A percentile compares a stretch with the other conserved stretches of the same genome.
Conservation (phyloP, 345 rosid genomes). For the Melastoma malabathricum region DNA sequence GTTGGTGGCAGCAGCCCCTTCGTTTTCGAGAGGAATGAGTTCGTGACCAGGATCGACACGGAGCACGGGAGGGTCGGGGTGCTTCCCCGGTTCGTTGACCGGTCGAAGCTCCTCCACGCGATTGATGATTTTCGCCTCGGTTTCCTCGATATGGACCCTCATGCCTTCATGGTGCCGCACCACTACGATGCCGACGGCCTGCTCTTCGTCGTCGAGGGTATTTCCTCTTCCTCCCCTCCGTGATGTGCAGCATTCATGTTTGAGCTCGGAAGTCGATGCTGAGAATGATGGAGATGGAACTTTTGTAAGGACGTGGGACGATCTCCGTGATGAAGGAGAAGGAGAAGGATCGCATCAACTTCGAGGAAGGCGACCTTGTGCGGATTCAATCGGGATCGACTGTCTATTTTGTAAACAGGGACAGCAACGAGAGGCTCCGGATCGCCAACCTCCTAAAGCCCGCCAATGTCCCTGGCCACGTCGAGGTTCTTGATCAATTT, state of each 20-base stretch:
- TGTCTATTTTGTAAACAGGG: conserved; percentile 22
- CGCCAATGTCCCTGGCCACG: conserved; percentile 24
- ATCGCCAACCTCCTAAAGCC: conserved; percentile 21
- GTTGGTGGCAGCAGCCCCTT: too few species aligned
- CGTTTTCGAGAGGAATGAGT: too few species aligned
- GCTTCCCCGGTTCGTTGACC: too few species aligned
- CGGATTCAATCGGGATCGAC: conserved; percentile 24
- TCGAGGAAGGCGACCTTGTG: conserved; percentile 25
- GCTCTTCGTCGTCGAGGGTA: conserved; percentile 23
- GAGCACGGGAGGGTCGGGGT: too few species aligned
- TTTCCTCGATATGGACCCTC: too few species aligned
- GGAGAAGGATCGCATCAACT: conserved; percentile 18
- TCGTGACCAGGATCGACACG: too few species aligned
- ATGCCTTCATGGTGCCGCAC: conserved; percentile 18
- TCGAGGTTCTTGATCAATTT: conserved; percentile 9
- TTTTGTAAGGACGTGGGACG: conserved; percentile 30
- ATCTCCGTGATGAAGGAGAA: conserved; percentile 15
- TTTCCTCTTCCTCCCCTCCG: not conserved
- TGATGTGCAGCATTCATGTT: not conserved
- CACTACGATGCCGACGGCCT: conserved; percentile 33
- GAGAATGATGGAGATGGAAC: too few species aligned
- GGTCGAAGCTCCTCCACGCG: too few species aligned
- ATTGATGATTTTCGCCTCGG: too few species aligned
- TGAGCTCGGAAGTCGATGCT: too few species aligned
- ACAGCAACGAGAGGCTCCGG: conserved; percentile 20